Evolutionary conservation across 1,139 yeast species (phyloP), one percentile per base, ranked within the genome.

Genomic region (Hyphopichia buzzinii): DNA sequence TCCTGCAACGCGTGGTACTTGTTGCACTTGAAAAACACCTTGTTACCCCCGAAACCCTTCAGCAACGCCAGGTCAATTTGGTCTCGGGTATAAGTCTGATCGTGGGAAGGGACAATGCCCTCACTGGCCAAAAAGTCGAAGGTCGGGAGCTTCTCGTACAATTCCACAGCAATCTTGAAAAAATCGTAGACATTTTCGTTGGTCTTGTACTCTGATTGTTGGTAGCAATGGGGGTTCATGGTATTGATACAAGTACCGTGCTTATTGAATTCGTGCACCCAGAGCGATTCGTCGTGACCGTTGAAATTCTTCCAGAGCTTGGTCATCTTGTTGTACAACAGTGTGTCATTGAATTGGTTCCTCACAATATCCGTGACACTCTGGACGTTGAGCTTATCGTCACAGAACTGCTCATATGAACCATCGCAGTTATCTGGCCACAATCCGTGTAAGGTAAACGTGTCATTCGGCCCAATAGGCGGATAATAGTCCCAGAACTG

Each of bases 401-500:
- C 84, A 65, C 98, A 90, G 59, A 82, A 88, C 45, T 68, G 75
- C 35, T 61, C 65, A 44, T 63, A 70, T 1, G 64, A 46, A 4
- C 74, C 74, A 42, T 67, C 71, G 46, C 76, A 70, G 38, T 59
- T 61, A 41, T 70, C 74, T 3, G 75, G 74, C 76, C 76, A 70
- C 36, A 70, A 58, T 3, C 76, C 76, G 43, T 70, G 75, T 25
- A 87, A 64, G 0, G 97, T 92, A 62, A 88, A 92, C 42, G 79
- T 67, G 46, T 88, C 83, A 33, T 75, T 68, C 1, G 87, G 84
- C 2, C 96, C 96, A 41, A 83, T 72, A 2, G 94, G 81, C 0
- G 97, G 97, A 41, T 68, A 67, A 54, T 85, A 87, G 58, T 89
- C 96, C 97, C 97, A 92, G 60, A 90, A 89, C 57, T 92, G 97